Evolutionary conservation across 2,329 filamentous ascomycete species (phyloP).

Genomic region (Phaeosphaeria sp.): DNA sequence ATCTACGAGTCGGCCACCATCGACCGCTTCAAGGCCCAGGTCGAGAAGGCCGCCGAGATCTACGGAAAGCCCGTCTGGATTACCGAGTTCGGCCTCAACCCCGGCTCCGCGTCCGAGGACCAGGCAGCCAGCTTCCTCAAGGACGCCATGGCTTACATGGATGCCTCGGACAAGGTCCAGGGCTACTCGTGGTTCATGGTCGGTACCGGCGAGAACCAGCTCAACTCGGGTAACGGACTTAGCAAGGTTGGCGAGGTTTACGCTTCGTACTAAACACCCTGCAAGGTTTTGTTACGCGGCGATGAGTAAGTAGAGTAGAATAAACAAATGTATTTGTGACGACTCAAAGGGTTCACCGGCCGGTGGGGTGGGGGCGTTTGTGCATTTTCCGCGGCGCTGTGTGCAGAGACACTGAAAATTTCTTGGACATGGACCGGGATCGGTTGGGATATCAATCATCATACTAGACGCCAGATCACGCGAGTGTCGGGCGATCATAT

Average conservation of each 20-base stretch:
- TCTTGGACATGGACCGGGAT: constrained; percentile 5
- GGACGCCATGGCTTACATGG: constrained; percentile 43
- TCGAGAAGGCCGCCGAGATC: constrained; percentile 37
- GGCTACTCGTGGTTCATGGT: constrained; percentile 51
- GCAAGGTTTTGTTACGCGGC: background rate
- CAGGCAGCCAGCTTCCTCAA: constrained; percentile 45
- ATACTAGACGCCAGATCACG: constrained; percentile 4
- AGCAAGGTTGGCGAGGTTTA: constrained; percentile 35
- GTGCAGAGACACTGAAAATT: constrained; percentile 2
- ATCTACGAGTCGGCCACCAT: constrained; percentile 35
- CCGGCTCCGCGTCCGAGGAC: constrained; percentile 33
- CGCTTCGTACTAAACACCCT: constrained; percentile 16
- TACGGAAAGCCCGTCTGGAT: constrained; percentile 45
- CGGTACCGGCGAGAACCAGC: constrained; percentile 38
- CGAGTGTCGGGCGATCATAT: constrained; percentile 4
- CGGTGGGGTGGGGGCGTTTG: constrained; percentile 4
- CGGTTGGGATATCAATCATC: background rate
- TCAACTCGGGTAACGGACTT: constrained; percentile 32
- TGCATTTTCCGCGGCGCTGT: constrained; percentile 7
- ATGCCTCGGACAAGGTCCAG: constrained; percentile 35
- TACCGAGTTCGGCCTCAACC: constrained; percentile 48
- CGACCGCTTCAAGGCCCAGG: constrained; percentile 49
- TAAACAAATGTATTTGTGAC: background rate
- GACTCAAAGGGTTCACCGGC: background rate
- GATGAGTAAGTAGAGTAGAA: background rate